Base-by-base conservation (phyloP, 257 asterid species). In the Anisodus acutangulus region DNA sequence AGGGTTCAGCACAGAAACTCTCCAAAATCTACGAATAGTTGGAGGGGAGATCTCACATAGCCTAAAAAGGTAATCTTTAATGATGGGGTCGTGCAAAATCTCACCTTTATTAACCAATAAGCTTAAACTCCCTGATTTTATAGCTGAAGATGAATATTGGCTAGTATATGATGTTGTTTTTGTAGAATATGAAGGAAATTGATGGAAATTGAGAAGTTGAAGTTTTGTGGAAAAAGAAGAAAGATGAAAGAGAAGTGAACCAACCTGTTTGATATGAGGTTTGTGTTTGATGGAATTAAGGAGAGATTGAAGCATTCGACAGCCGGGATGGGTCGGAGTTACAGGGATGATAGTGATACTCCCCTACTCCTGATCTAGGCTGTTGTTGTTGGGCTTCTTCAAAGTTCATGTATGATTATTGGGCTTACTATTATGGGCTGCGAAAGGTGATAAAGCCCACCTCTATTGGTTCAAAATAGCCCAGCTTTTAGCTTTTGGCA, bases 1-100 rank as follows among this genome's bases (percentile, higher is more conserved):
- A 59, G 98, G 93, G 63, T 84, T 92, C 85, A 93, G 58, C 35
- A 45, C 92, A 60, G 90, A 80, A 81, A 88, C 93, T 88, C 99
- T 89, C 95, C 94, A 96, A 87, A 90, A 96, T 83, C 92, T 87
- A 86, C 97, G 97, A 63, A 90, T 72, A 81, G 71, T 78, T 76
- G 82, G 89, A 57, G 98, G 99, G 85, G 89, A 91, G 81, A 90
- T 71, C 83, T 71, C 19, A 53, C 98, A 94, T 35, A 95, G 90
- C 51, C 84, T 88, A 84, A 94, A 80, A 83, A 93, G 41, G 85
- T 86, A 86, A 83, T 92, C 92, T 86, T 90, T 88, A 16, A 94
- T 85, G 11, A 89, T 82, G 85, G 64, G 84, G 83, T 82, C 51
- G 83, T 55, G n/a, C 55, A 84, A 87, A 79, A 43, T 78, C 78